Evolutionary conservation across 2,329 filamentous ascomycete genomes (phyloP), one percentile per base, ranked within the genome.

Genomic region (Colletotrichum karsti): DNA sequence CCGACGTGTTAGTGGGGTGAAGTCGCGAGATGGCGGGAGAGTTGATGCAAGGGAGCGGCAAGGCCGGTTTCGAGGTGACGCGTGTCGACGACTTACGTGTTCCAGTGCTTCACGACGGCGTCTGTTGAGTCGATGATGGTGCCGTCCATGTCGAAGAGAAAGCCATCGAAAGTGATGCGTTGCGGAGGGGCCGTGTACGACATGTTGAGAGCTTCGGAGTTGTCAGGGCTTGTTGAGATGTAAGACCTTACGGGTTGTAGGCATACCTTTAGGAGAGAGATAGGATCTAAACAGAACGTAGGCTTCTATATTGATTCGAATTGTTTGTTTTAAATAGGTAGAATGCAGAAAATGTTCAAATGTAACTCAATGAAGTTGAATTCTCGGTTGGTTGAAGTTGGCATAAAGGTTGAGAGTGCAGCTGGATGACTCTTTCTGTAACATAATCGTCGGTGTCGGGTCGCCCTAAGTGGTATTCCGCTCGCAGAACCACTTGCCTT

Each of bases 111-210:
- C 58, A 90, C 85, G 42, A 96, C 91, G 8, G 93, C 93, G 20
- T 86, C 83, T 2, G 93, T 95, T 15, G 91, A 94, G 77, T 95
- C 93, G 74, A 95, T 94, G 71, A 95, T 92, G 18, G 93, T 95
- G 41, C 92, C 93, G 77, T 94, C 92, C 90, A 93, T 93, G 77
- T 94, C 92, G 74, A 93, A 91, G 6, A 93, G 83, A 70, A 89
- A 85, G 15, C 86, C 87, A 51, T 85, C 80, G 73, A 90, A 88
- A 50, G 63, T 30, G 35, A 64, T 54, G 46, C 63, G 67, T 48
- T 70, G 62, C 8, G 59, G 55, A 22, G 63, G 63, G 24, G 69
- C 69, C 7, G 63, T 64, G 56, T 68, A 71, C 24, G 69, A 64
- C 59, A 66, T 63, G n/a, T 33, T 56, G 24, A 28, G 22, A 39